Base-by-base conservation (phyloP, 1,139 yeast species). In the Pichia kudriavzevii region DNA sequence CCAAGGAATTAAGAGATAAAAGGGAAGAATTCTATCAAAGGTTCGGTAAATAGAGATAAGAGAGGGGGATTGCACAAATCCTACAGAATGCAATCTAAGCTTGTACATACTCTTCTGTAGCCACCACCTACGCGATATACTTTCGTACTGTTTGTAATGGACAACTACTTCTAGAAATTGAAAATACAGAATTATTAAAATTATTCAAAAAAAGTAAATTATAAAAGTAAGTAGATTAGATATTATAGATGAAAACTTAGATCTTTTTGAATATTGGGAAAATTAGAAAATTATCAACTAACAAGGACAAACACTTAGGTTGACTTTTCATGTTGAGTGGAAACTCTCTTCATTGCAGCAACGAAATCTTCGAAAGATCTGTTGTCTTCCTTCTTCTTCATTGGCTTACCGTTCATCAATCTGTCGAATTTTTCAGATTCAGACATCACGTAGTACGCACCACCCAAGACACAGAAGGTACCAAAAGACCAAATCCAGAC, bases 291-390 rank as follows among this genome's bases (percentile, higher is more conserved):
- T n/a, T n/a, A n/a, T n/a, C n/a, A n/a, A n/a, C n/a, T n/a, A n/a
- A n/a, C n/a, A n/a, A n/a, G n/a, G n/a, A n/a, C n/a, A n/a, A 15
- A 5, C 5, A 16, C 13, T 41, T 52, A 57, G 43, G 48, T 44
- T 14, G 79, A 72, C 63, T 73, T 73, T 75, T 87, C 96, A 72
- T 87, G 96, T 72, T 85, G 95, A 67, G 95, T 87, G 53, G 95
- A 87, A 52, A 87, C 95, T 76, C 96, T 82, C 75, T 83, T 91
- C 95, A 87, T 85, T 58, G 95, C 85, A 58, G 84, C 85, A 65
- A 87, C 75, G 76, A 87, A 87, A 69, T 87, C 96, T 74, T 87
- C 97, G 50, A 87, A 67, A 44, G 93, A 75, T 75, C 95, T 82
- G 50, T 61, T 64, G 50, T 80, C 76, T 44, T 73, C 71, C 59